These are phyloP conservation scores for Phellopilus nigrolimitatus DNA, from an alignment of 1,284 basidiomycete species.

Conservation along the genomic window DNA sequence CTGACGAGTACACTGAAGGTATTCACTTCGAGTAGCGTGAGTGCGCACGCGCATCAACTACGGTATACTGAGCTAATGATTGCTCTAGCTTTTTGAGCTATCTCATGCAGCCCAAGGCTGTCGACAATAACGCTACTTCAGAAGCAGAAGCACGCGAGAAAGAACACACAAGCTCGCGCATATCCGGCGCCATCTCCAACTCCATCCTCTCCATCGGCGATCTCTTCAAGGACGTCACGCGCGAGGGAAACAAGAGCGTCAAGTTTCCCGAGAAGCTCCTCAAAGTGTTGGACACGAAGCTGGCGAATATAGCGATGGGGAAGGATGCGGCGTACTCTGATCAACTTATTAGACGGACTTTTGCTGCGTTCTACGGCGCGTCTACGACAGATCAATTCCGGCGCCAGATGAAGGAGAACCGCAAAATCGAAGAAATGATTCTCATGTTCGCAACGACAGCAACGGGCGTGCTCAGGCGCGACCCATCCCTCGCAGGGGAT, in stretches of 20 bases:
- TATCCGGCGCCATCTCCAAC: slow-evolving; percentile 66
- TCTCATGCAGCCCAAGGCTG: slow-evolving; percentile 59
- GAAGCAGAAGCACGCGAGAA: slow-evolving; percentile 48
- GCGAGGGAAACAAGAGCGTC: slow-evolving; percentile 74
- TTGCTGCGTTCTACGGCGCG: slow-evolving; percentile 88
- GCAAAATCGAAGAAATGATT: slow-evolving; percentile 96
- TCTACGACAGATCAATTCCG: slow-evolving; percentile 82
- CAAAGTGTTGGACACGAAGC: slow-evolving; percentile 80
- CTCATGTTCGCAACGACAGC: slow-evolving; percentile 92
- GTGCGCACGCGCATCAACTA: slow-evolving; percentile 28
- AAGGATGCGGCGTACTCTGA: slow-evolving; percentile 86
- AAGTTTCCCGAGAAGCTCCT: slow-evolving; percentile 91
- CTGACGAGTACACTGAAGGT: slow-evolving; percentile 40
- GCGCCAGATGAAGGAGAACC: slow-evolving; percentile 89
- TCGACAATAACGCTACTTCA: slow-evolving; percentile 33
- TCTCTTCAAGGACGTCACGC: slow-evolving; percentile 65
- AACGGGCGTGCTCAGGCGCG: slow-evolving; percentile 81
- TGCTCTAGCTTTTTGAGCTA: slow-evolving; percentile 57
- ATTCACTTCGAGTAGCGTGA: slow-evolving; percentile 75
- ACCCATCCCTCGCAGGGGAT: slow-evolving; percentile 68
- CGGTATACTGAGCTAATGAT: slow-evolving; percentile 14
- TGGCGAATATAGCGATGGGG: slow-evolving; percentile 90
- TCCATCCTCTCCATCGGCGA: slow-evolving; percentile 77
- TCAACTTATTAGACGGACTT: slow-evolving; percentile 79
- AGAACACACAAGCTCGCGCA: slow-evolving; percentile 58